These are phyloP conservation scores for Sporothrix brunneoviolacea DNA, from an alignment of 2,329 filamentous ascomycete species.

Conservation along the genomic window DNA sequence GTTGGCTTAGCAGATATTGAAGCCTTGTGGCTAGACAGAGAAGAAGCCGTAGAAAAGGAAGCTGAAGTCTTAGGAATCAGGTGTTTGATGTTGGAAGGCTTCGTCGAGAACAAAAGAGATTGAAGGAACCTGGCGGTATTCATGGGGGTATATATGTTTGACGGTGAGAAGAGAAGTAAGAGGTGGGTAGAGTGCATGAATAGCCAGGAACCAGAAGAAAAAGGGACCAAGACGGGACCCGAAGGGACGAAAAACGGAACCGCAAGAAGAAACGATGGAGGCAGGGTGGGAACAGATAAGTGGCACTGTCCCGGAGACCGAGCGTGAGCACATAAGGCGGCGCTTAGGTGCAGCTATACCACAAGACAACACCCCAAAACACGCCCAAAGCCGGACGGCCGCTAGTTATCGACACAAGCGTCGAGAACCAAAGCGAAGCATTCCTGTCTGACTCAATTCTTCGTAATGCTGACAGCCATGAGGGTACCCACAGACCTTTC, in stretches of 20 bases:
- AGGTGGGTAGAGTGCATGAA: neutral
- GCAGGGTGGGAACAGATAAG: neutral
- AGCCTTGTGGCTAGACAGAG: neutral
- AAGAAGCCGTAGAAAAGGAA: neutral
- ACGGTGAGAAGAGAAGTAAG: neutral
- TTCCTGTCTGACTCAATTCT: neutral
- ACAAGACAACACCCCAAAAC: too few species aligned
- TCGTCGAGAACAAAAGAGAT: neutral
- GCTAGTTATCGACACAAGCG: too few species aligned
- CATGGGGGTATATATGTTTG: slow-evolving; percentile 7
- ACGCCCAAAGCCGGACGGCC: neutral
- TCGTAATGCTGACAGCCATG: slow-evolving; percentile 3
- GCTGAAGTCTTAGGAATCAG: slow-evolving; percentile 5
- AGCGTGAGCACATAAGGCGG: neutral
- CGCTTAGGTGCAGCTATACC: neutral
- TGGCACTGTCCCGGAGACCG: neutral
- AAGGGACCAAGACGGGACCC: neutral
- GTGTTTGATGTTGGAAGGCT: slow-evolving; percentile 2
- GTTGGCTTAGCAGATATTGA: neutral
- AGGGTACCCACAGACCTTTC: too few species aligned
- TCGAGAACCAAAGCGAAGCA: neutral
- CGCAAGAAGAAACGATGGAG: neutral
- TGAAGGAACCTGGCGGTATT: neutral
- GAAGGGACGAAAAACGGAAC: neutral
- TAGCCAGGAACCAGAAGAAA: neutral